phyloP scores from a whole-genome alignment of 2,329 filamentous ascomycete genomes.

The Cordyceps pruinosa region DNA sequence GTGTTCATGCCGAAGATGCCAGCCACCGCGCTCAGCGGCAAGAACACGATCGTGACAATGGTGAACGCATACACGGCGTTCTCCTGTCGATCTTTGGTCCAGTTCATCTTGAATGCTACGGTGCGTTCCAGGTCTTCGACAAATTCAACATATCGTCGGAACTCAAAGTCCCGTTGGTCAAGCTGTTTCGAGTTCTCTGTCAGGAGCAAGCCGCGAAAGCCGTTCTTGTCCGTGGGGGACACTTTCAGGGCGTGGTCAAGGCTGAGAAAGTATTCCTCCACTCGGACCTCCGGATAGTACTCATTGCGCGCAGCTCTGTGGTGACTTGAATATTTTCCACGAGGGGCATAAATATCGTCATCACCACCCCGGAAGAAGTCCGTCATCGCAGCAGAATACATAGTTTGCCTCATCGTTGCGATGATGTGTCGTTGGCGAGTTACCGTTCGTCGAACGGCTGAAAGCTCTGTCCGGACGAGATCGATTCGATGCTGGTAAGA shows the following conservation, averaged over 20 bases:
- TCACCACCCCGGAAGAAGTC: constrained; percentile 15
- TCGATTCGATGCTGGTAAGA: constrained; percentile 35
- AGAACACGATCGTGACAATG: constrained; percentile 42
- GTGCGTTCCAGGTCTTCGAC: constrained; percentile 25
- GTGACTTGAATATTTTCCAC: not conserved
- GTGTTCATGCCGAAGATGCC: constrained; percentile 50
- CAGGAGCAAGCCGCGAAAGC: constrained; percentile 32
- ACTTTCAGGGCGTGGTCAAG: constrained; percentile 27
- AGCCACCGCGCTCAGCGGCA: constrained; percentile 39
- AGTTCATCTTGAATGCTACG: constrained; percentile 30
- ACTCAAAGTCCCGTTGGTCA: constrained; percentile 31
- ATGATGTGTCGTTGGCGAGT: constrained; percentile 27
- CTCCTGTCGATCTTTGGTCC: constrained; percentile 38
- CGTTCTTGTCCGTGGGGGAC: constrained; percentile 30
- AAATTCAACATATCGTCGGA: constrained; percentile 24
- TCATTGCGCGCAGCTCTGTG: constrained; percentile 3
- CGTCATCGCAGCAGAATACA: constrained; percentile 15
- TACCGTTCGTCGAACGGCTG: constrained; percentile 30
- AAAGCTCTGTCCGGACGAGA: constrained; percentile 35
- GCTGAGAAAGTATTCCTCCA: constrained; percentile 13
- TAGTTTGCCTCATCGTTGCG: constrained; percentile 19
- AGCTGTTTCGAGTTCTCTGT: constrained; percentile 32
- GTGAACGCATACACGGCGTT: constrained; percentile 44
- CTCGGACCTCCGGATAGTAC: constrained; percentile 18
- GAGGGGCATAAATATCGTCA: constrained; percentile 8